Conservation (phyloP, 164 flowering plant genomes). For the Paratinospora sagittata region DNA sequence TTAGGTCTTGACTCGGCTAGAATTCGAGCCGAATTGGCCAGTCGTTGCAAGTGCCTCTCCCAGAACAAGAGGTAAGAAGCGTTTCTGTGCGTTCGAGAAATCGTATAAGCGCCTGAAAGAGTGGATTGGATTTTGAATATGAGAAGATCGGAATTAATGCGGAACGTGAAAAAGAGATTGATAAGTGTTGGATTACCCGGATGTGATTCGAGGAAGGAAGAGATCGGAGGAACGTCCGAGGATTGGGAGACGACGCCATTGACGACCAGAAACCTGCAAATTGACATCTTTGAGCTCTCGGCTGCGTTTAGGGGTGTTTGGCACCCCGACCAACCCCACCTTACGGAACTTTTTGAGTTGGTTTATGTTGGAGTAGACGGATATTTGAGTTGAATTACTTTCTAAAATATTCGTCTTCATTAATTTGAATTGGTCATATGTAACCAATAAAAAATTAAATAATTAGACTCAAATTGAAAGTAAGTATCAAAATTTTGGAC, state of each 20-base stretch:
- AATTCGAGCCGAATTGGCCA: conserved; percentile 43
- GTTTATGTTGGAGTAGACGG: no score
- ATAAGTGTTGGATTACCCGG: conserved; percentile 32
- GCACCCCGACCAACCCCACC: no score
- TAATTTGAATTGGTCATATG: no score
- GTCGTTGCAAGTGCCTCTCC: conserved; percentile 66
- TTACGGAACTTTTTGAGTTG: no score
- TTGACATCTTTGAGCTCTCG: conserved; percentile 1
- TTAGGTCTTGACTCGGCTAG: conserved; percentile 38
- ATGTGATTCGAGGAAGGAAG: conserved; percentile 55
- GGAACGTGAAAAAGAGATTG: background rate
- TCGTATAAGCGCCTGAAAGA: conserved; percentile 86
- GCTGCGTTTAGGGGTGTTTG: no score
- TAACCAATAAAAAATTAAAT: no score
- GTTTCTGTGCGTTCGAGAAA: conserved; percentile 60
- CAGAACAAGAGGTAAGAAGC: conserved; percentile 55
- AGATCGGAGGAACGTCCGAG: conserved; percentile 39
- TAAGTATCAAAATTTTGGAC: no score
- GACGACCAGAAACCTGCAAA: conserved; percentile 37
- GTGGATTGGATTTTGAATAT: background rate
- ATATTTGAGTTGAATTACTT: no score
- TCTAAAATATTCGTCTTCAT: no score
- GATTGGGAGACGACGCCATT: conserved; percentile 49
- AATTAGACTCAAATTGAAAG: no score
- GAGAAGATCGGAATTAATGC: background rate